Evolutionary conservation across 768 basidiomycete species (phyloP).

Genomic region (Termitomyces sp.): DNA sequence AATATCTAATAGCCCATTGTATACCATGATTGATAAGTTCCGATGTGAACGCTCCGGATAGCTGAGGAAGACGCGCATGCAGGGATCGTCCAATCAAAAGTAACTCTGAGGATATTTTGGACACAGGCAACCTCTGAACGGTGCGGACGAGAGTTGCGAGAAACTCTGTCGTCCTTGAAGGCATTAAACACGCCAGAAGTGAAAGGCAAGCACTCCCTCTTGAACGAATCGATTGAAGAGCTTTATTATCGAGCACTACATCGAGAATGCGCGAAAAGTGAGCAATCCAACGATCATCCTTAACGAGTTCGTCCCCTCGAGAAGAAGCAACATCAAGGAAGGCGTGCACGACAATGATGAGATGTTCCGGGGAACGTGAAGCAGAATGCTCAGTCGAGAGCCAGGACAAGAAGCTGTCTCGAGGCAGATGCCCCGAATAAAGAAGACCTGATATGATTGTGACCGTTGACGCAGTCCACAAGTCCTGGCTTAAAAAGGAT

Average conservation of each 20-base stretch:
- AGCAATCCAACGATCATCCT: conserved; percentile 24
- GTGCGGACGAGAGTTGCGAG: conserved; percentile 20
- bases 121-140: conserved; percentile 22
- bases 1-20: conserved; percentile 48
- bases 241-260: conserved; percentile 11
- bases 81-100: conserved; percentile 30
- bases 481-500: conserved; percentile 35
- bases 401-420: conserved; percentile 35
- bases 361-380: conserved; percentile 20
- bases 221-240: conserved; percentile 12
- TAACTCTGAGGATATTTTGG: conserved; percentile 24
- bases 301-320: conserved; percentile 5
- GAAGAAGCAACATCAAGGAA: conserved; percentile 39
- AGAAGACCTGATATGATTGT: conserved; percentile 40
- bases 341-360: conserved; percentile 40
- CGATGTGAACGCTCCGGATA: conserved; percentile 21
- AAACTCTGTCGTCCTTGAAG: conserved; percentile 18
- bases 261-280: conserved; percentile 26
- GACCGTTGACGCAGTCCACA: conserved; percentile 42
- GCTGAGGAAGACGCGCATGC: conserved; percentile 10
- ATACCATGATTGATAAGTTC: conserved; percentile 42
- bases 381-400: conserved; percentile 27
- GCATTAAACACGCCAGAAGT: conserved; percentile 23
- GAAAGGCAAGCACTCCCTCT: conserved; percentile 24
- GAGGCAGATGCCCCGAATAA: conserved; percentile 32